These are phyloP conservation scores for Xylaria telfairii DNA, from an alignment of 495 filamentous ascomycete genomes.

Conservation along the genomic window DNA sequence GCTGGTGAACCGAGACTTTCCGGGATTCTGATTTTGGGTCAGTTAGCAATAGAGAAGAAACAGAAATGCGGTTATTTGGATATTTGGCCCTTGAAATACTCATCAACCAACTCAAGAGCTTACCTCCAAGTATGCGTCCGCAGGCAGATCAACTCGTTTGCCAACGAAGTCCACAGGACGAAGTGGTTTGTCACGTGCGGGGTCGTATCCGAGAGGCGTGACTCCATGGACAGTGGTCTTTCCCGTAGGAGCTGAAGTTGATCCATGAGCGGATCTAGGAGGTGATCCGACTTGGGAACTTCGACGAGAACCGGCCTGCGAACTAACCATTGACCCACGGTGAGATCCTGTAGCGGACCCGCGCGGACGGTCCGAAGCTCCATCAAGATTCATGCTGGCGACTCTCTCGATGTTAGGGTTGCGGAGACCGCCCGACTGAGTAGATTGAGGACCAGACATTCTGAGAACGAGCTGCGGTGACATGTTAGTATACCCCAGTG, in stretches of 20 bases:
- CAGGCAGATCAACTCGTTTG: constrained; percentile 51
- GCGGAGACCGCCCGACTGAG: background rate
- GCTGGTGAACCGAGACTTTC: constrained; percentile 23
- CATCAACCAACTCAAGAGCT: background rate
- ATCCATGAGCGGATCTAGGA: background rate
- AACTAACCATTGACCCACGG: constrained; percentile 7
- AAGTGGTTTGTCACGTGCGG: constrained; percentile 33
- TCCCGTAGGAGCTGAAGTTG: constrained; percentile 13
- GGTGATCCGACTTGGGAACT: constrained; percentile 19
- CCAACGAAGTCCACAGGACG: constrained; percentile 32
- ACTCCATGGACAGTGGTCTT: constrained; percentile 24
- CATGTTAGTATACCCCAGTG: background rate
- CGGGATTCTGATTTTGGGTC: constrained; percentile 10
- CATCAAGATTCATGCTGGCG: constrained; percentile 11
- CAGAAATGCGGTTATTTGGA: background rate
- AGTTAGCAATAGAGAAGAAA: constrained; percentile 15
- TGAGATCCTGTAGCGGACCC: constrained; percentile 25
- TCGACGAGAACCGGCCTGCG: constrained; percentile 2
- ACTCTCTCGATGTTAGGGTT: constrained; percentile 1
- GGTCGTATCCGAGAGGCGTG: constrained; percentile 37
- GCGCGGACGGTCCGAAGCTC: constrained; percentile 26
- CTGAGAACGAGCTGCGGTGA: background rate
- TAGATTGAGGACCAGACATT: constrained; percentile 18
- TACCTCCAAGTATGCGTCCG: constrained; percentile 50
- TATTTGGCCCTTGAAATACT: background rate